Base-by-base conservation (phyloP, 2,329 filamentous ascomycete genomes). In the Colletotrichum karsti region DNA sequence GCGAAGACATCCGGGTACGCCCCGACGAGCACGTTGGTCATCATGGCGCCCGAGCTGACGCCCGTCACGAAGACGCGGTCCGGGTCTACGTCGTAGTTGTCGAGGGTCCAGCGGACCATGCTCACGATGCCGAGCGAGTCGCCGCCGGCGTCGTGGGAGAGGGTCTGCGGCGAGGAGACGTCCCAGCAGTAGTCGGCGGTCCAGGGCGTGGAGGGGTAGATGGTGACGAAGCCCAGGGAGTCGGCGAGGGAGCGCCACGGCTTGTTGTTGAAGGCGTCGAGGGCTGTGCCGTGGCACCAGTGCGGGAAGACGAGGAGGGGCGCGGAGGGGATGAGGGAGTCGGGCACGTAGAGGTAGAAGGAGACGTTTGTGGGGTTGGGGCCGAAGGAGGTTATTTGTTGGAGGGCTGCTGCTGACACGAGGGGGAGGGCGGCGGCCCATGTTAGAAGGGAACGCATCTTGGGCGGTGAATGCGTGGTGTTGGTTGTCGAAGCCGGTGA, bases 231-330 rank as follows among this genome's bases (percentile, higher is more conserved):
- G 42, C 86, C 88, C 60, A 88, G 80, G 50, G 79, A 73, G 67
- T 85, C 84, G 6, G 88, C 85, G 10, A 88, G 78, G 2, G 79
- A 78, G 20, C 85, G 84, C 75, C 87, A 91, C 12, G 85, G 84
- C 6, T 84, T 86, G 33, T 80, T 81, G 4, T 73, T 75, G 76
- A 84, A 87, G 72, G 83, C 85, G 2, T 82, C 82, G 37, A 80
- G 75, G 3, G 84, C 88, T 3, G 82, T 83, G 26, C 88, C 87
- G 53, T 82, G 81, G 77, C 88, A 90, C 81, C 84, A 88, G 78
- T 89, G 84, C 37, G 85, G 83, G 67, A 84, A 87, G 35, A 89
- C 85, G 12, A 89, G 78, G 54, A 90, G 79, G 3, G 84, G 82
- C 0, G 87, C 86, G 6, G 75, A 81, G 2, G 79, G 56, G 3